These are phyloP conservation scores for Mycena latifolia DNA, from an alignment of 768 basidiomycete species.

Conservation along the genomic window DNA sequence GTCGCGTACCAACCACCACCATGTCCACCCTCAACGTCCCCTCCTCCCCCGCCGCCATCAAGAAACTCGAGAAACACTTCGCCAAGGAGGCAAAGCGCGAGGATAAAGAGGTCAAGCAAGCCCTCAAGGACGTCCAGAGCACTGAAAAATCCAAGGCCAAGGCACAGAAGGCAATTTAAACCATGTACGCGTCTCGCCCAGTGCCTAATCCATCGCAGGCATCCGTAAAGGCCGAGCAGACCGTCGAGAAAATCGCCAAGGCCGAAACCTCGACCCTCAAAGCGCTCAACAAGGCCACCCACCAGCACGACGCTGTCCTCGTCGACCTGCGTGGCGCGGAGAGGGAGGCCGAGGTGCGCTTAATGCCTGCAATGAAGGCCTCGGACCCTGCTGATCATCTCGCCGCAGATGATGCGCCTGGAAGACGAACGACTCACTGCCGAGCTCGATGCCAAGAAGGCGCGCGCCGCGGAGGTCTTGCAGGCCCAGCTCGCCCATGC, in stretches of 20 bases:
- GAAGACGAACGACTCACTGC: slow-evolving; percentile 36
- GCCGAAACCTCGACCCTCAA: slow-evolving; percentile 64
- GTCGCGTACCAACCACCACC: slow-evolving; percentile 26
- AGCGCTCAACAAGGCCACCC: slow-evolving; percentile 64
- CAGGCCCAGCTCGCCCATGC: slow-evolving; percentile 26
- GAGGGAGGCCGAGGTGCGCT: slow-evolving; percentile 57
- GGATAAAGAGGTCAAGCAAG: slow-evolving; percentile 61
- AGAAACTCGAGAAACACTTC: slow-evolving; percentile 57
- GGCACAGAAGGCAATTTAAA: slow-evolving; percentile 66
- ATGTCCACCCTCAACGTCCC: slow-evolving; percentile 33
- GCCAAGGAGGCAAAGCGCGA: slow-evolving; percentile 65
- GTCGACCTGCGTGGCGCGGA: slow-evolving; percentile 56
- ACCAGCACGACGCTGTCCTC: slow-evolving; percentile 63
- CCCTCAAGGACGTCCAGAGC: slow-evolving; percentile 64
- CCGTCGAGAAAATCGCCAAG: slow-evolving; percentile 57
- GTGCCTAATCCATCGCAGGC: slow-evolving; percentile 45
- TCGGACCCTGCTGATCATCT: too few relatives aligned
- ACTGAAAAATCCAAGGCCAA: slow-evolving; percentile 67
- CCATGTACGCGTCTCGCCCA: not conserved
- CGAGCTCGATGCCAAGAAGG: slow-evolving; percentile 35
- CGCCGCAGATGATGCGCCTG: slow-evolving; percentile 40
- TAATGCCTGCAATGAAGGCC: not conserved
- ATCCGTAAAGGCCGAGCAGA: slow-evolving; percentile 57
- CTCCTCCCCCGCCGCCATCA: slow-evolving; percentile 45
- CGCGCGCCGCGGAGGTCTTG: slow-evolving; percentile 34